phyloP scores from a whole-genome alignment of 371 early-diverging fungal genomes.

The Rhizomucor pusillus region DNA sequence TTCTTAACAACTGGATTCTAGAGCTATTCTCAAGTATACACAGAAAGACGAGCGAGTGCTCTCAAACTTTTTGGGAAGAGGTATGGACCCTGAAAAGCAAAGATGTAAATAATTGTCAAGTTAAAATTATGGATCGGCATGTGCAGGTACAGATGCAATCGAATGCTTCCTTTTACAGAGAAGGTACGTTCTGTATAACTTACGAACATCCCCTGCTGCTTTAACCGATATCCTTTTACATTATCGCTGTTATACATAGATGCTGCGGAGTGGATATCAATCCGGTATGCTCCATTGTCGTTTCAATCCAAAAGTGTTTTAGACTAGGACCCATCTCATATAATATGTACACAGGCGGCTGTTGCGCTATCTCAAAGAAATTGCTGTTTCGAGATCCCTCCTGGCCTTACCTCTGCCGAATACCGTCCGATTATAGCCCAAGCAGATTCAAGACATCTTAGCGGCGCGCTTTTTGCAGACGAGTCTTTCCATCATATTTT shows the following conservation, averaged over 20 bases:
- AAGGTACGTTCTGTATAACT: too few species aligned
- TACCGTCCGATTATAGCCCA: constrained; percentile 82
- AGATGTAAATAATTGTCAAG: background rate
- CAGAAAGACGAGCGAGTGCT: constrained; percentile 73
- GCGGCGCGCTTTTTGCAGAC: constrained; percentile 58
- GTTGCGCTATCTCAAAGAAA: constrained; percentile 82
- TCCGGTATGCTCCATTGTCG: constrained; percentile 49
- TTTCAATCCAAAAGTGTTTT: background rate
- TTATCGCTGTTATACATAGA: constrained; percentile 26
- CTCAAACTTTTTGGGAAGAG: constrained; percentile 89
- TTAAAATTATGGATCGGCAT: too few species aligned
- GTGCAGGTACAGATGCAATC: constrained; percentile 84
- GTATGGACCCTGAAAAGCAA: constrained; percentile 22
- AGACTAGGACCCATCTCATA: constrained; percentile 1
- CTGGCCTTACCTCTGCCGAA: constrained; percentile 66
- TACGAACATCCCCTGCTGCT: too few species aligned
- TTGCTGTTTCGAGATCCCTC: constrained; percentile 80
- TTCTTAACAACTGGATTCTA: constrained; percentile 14
- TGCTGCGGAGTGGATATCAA: constrained; percentile 90
- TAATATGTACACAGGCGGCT: constrained; percentile 54
- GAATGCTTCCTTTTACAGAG: constrained; percentile 82
- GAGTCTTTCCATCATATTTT: constrained; percentile 82
- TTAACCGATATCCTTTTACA: too few species aligned
- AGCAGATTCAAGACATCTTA: constrained; percentile 68
- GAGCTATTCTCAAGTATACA: constrained; percentile 77